phyloP scores from a whole-genome alignment of 2,329 filamentous ascomycete species.

The Neoarthrinium moseri region DNA sequence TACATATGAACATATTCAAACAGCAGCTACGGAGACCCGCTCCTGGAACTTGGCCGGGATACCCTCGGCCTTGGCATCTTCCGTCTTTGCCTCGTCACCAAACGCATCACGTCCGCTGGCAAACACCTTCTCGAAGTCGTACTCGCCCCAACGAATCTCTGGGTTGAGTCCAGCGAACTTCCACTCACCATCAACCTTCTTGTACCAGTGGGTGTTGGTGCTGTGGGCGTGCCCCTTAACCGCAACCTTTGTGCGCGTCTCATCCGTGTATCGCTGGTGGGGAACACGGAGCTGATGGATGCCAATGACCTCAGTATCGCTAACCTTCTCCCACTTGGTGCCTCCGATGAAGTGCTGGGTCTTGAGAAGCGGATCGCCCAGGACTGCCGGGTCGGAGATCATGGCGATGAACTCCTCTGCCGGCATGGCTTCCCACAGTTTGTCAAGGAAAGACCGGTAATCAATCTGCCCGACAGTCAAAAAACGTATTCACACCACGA shows the following conservation, averaged over 20 bases:
- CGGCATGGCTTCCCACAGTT: constrained; percentile 60
- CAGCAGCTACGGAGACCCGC: neutral
- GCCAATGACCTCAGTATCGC: constrained; percentile 58
- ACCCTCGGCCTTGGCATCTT: constrained; percentile 1
- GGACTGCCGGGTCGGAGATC: constrained; percentile 54
- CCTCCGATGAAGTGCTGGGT: constrained; percentile 66
- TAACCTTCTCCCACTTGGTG: constrained; percentile 56
- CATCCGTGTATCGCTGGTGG: constrained; percentile 59
- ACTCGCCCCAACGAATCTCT: constrained; percentile 56
- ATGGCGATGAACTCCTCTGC: constrained; percentile 61
- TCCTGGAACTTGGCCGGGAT: neutral
- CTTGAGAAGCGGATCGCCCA: constrained; percentile 60
- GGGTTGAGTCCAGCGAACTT: constrained; percentile 59
- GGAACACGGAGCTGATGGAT: constrained; percentile 61
- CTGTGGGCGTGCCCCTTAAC: constrained; percentile 62
- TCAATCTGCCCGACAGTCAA: constrained; percentile 54
- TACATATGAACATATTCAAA: no score
- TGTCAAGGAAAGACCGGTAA: constrained; percentile 64
- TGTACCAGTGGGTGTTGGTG: constrained; percentile 57
- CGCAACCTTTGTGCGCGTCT: constrained; percentile 42
- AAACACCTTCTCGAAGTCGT: constrained; percentile 58
- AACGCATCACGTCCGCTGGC: constrained; percentile 36
- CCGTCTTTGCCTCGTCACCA: constrained; percentile 20
- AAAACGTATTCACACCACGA: neutral
- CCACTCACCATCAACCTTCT: constrained; percentile 58